Percentiles rank a stretch among this genome's conserved stretches.
phyloP scores from a whole-genome alignment of 495 filamentous ascomycete genomes.

The Aspergillus carlsbadensis region DNA sequence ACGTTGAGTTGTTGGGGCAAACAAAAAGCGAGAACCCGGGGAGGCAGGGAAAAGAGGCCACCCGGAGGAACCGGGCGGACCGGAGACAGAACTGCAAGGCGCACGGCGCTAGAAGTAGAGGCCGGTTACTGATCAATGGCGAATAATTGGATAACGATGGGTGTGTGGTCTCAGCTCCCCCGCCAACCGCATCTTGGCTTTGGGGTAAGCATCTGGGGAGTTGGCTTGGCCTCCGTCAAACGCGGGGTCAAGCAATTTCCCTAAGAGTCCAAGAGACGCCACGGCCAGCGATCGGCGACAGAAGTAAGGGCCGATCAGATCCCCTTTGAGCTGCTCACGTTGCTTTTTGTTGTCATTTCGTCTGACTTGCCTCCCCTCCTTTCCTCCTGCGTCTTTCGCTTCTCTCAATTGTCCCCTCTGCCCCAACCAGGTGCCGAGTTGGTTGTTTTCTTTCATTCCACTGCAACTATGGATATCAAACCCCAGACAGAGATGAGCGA shows the following conservation, averaged over 20 bases:
- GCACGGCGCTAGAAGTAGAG: not conserved
- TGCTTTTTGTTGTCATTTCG: not conserved
- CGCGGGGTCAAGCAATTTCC: slow-evolving; percentile 2
- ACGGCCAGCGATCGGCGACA: slow-evolving; percentile 4
- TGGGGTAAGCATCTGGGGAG: slow-evolving; percentile 3
- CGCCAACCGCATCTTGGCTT: not conserved
- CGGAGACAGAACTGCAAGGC: no score
- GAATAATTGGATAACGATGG: not conserved
- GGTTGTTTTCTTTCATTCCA: no score
- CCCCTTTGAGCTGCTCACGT: not conserved
- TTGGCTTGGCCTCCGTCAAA: slow-evolving; percentile 1
- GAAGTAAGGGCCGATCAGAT: slow-evolving; percentile 5
- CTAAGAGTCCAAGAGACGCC: not conserved
- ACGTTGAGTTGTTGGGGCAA: not conserved
- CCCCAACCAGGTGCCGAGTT: no score
- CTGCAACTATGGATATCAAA: slow-evolving; percentile 3
- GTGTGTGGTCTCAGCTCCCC: not conserved
- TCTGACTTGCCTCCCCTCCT: not conserved
- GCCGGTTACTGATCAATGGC: not conserved
- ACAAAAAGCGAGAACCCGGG: not conserved
- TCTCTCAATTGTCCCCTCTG: not conserved
- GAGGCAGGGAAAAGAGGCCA: not conserved
- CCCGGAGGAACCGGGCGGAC: not conserved
- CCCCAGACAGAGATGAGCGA: not conserved
- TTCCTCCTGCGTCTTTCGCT: not conserved